Base-by-base conservation (phyloP, 805 yeast species). In the Jamesozyma spencerorum region DNA sequence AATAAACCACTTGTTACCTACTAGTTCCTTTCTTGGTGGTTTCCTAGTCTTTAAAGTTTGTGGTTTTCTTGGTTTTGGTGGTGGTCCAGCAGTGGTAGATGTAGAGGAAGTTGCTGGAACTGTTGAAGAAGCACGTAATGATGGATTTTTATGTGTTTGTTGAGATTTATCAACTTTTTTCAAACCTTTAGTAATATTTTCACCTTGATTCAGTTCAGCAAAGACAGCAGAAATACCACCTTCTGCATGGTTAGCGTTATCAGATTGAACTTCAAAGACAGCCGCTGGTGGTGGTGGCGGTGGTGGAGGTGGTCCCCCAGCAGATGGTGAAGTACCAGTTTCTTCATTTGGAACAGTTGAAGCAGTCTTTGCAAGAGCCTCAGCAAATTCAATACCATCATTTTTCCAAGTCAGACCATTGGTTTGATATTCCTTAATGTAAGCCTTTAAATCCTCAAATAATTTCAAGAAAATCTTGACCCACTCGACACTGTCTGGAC, bases 131-230 rank as follows among this genome's bases (percentile, higher is more conserved):
- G 68, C 72, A 54, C 95, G 81, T 51, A 88, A 69, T 36, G 69
- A 79, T 2, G 96, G 95, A 62, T 87, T 85, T 65, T 86, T 87
- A 64, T 86, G 95, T 18, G 96, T 86, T 87, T 85, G 85, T 64
- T 87, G 85, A 7, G 94, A 81, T 66, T 79, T 85, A 51, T 88
- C 97, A 31, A 90, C 97, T 60, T 90, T 90, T 60, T 82, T 86
- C 50, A 92, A 75, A 12, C 87, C 85, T 28, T 87, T 69, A 1
- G 97, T 88, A 54, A 92, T 81, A 35, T 65, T 67, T 49, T 79
- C 84, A 45, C 99, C 99, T 66, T 81, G 73, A 65, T 81, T 87
- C 49, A 92, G 69, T 49, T 84, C 94, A n/a, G 85, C 80, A 62
- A 92, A 92, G 12, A 92, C 95, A 2, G 97, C 97, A 50, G 70